Conservation (phyloP, 2,329 filamentous ascomycete genomes). For the Xylariaceae sp. region DNA sequence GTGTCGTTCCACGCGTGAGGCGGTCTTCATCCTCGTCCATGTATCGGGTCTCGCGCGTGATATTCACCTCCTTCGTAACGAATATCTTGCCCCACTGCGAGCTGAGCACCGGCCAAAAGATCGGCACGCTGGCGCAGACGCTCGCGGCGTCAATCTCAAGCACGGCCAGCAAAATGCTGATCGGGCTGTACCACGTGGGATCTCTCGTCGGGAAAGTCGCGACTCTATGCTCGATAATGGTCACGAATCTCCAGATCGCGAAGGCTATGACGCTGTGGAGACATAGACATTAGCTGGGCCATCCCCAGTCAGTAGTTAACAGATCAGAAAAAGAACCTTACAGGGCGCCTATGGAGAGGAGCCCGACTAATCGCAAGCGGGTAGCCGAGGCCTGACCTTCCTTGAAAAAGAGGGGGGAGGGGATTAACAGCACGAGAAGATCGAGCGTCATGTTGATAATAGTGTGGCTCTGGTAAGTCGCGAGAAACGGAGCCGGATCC, state of each 20-base stretch:
- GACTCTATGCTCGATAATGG: constrained; percentile 35
- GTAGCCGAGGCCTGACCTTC: constrained; percentile 23
- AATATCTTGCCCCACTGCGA: constrained; percentile 34
- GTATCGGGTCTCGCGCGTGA: constrained; percentile 31
- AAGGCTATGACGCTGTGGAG: constrained; percentile 35
- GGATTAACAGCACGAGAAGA: constrained; percentile 37
- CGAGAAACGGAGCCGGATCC: constrained; percentile 29
- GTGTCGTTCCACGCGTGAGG: constrained; percentile 15
- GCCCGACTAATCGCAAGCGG: constrained; percentile 32
- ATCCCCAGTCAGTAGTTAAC: not conserved
- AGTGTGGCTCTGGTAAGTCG: constrained; percentile 39
- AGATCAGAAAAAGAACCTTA: constrained; percentile 27
- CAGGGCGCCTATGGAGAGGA: constrained; percentile 38
- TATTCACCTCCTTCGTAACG: constrained; percentile 34
- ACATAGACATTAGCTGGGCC: not conserved
- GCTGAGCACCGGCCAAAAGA: constrained; percentile 35
- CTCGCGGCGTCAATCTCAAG: constrained; percentile 33
- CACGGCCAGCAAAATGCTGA: constrained; percentile 31
- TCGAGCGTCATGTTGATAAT: constrained; percentile 40
- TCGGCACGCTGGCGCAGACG: constrained; percentile 34
- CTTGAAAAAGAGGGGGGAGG: constrained; percentile 38
- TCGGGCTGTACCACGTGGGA: constrained; percentile 39
- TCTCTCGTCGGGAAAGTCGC: constrained; percentile 38
- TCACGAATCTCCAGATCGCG: constrained; percentile 38
- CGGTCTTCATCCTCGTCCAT: constrained; percentile 29